phyloP scores from a whole-genome alignment of 768 basidiomycete species.

The Hericium erinaceus region DNA sequence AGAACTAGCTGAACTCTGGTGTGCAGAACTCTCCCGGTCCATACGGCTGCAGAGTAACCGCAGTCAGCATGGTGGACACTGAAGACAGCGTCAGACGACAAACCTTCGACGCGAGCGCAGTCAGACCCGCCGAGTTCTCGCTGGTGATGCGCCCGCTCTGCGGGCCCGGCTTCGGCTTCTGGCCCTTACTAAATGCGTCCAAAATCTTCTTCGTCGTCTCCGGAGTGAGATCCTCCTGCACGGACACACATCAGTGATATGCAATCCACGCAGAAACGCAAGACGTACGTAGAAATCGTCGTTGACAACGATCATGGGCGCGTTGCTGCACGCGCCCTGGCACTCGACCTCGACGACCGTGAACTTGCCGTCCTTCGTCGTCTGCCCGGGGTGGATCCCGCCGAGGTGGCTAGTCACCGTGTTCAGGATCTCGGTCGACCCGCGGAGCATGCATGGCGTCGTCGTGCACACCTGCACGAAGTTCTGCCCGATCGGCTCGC shows the following conservation, averaged over 20 bases:
- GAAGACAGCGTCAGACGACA: conserved; percentile 10
- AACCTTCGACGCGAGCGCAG: conserved; percentile 69
- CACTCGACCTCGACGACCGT: conserved; percentile 98
- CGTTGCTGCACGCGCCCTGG: conserved; percentile 96
- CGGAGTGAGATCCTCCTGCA: conserved; percentile 77
- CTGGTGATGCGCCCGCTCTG: conserved; percentile 81
- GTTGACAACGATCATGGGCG: conserved; percentile 90
- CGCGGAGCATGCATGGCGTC: conserved; percentile 93
- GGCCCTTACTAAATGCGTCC: conserved; percentile 69
- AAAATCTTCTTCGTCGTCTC: conserved; percentile 71
- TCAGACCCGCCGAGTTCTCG: conserved; percentile 90
- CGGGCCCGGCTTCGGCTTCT: conserved; percentile 89
- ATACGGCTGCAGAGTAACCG: conserved; percentile 52
- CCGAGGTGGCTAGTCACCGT: conserved; percentile 78
- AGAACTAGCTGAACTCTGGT: conserved; percentile 66
- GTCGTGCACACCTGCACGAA: conserved; percentile 99
- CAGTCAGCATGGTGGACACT: not conserved
- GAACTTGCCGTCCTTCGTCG: conserved; percentile 95
- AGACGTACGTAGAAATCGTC: conserved; percentile 90
- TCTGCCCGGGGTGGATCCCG: conserved; percentile 77
- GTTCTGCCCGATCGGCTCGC: conserved; percentile 88
- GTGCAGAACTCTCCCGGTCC: conserved; percentile 87
- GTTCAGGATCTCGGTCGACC: conserved; percentile 84
- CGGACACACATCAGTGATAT: conserved; percentile 11
- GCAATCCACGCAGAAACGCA: conserved; percentile 1